Conservation (phyloP, 257 asterid species). For the Eustoma russellianum region DNA sequence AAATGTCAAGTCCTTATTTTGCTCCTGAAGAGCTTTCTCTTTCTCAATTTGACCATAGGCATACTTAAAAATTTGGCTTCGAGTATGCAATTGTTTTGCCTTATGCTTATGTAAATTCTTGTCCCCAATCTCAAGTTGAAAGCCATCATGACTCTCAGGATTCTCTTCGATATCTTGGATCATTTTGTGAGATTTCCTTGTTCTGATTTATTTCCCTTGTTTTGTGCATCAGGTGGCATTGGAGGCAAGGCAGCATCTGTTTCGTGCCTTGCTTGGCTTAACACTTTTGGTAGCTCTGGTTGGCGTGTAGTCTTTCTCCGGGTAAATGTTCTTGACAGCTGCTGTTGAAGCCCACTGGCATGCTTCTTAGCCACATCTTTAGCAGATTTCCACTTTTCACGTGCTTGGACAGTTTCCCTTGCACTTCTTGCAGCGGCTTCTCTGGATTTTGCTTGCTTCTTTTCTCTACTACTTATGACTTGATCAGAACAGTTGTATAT, state of each 20-base stretch:
- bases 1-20: slow-evolving; percentile 69
- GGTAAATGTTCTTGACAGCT: slow-evolving; percentile 77
- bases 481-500: slow-evolving; percentile 95
- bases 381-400: slow-evolving; percentile 87
- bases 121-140: slow-evolving; percentile 79
- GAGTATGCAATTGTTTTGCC: slow-evolving; percentile 72
- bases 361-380: slow-evolving; percentile 61
- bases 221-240: slow-evolving; percentile 26
- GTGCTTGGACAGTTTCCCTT: slow-evolving; percentile 78
- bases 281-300: slow-evolving; percentile 28
- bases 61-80: slow-evolving; percentile 90
- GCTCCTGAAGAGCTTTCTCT: slow-evolving; percentile 89
- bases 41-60: slow-evolving; percentile 91
- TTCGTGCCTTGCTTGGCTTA: slow-evolving; percentile 55
- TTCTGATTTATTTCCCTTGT: slow-evolving; percentile 42
- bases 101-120: slow-evolving; percentile 66
- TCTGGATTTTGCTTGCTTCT: slow-evolving; percentile 75
- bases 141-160: slow-evolving; percentile 79
- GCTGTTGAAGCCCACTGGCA: slow-evolving; percentile 50
- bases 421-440: slow-evolving; percentile 93
- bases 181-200: slow-evolving; percentile 75
- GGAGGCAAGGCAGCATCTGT: slow-evolving; percentile 75
- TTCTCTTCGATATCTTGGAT: slow-evolving; percentile 80
- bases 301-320: slow-evolving; percentile 45
- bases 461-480: slow-evolving; percentile 75